These are phyloP conservation scores for Aspergillus oerlinghausenensis DNA, from an alignment of 2,329 filamentous ascomycete species.

Conservation along the genomic window DNA sequence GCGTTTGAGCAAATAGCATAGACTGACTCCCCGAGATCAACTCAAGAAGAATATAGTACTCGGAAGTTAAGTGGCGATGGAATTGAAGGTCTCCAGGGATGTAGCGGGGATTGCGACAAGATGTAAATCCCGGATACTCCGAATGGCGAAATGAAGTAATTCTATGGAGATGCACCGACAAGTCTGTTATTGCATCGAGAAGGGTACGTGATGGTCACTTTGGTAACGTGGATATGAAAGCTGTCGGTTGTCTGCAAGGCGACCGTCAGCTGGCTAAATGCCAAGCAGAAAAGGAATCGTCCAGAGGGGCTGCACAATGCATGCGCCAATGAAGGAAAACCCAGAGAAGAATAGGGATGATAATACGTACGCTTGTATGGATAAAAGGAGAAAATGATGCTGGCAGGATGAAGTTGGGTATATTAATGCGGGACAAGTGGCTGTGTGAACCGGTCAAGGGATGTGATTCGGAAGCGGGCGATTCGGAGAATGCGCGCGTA, in stretches of 20 bases:
- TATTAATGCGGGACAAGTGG: neutral
- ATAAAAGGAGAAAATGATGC: neutral
- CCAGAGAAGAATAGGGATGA: neutral
- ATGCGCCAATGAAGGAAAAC: neutral
- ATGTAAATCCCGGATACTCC: neutral
- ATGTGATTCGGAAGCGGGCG: conserved; percentile 14
- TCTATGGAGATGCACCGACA: neutral
- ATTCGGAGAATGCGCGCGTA: conserved; percentile 16
- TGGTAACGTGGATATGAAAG: neutral
- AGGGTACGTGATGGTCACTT: neutral
- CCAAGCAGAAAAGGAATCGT: neutral
- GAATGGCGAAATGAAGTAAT: neutral
- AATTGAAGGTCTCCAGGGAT: neutral
- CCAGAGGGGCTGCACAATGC: neutral
- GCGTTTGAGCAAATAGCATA: neutral
- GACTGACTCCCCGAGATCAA: neutral
- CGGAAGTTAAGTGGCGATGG: neutral
- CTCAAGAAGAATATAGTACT: neutral
- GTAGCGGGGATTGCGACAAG: neutral
- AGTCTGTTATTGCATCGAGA: neutral
- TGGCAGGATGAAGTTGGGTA: conserved; percentile 1
- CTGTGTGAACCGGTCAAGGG: neutral
- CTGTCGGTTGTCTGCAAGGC: neutral
- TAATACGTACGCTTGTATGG: neutral
- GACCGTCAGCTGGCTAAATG: neutral